Evolutionary conservation across 495 filamentous ascomycete genomes (phyloP).

Genomic region (Aspergillus egyptiacus): DNA sequence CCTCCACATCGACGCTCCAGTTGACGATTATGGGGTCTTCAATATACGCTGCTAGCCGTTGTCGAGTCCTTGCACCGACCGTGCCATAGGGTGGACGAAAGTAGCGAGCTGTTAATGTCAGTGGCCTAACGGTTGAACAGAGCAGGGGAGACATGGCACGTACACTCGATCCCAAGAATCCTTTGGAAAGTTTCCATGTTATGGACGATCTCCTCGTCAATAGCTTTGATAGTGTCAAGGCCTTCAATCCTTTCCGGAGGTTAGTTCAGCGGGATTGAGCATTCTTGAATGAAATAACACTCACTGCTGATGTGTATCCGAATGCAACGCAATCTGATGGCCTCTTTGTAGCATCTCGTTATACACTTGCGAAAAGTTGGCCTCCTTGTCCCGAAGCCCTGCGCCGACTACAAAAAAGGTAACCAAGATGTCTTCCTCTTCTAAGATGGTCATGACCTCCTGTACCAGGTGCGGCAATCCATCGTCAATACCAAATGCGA

Average conservation of each 20-base stretch:
- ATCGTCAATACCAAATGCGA: constrained; percentile 80
- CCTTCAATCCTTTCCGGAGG: constrained; percentile 52
- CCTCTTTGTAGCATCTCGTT: constrained; percentile 57
- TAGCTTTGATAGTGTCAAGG: constrained; percentile 47
- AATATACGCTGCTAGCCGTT: constrained; percentile 52
- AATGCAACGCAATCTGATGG: constrained; percentile 72
- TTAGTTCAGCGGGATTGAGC: not conserved
- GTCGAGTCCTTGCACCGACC: constrained; percentile 63
- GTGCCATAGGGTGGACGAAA: constrained; percentile 76
- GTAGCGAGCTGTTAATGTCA: constrained; percentile 42
- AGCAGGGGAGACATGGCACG: not conserved
- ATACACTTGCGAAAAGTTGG: constrained; percentile 60
- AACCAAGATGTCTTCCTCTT: constrained; percentile 56
- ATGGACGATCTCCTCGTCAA: constrained; percentile 65
- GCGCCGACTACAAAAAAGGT: constrained; percentile 76
- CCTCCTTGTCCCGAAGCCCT: constrained; percentile 52
- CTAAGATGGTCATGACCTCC: constrained; percentile 59
- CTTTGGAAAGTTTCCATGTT: constrained; percentile 53
- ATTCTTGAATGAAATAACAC: not conserved
- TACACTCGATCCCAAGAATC: constrained; percentile 43
- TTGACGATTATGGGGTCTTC: constrained; percentile 54
- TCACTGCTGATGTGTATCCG: constrained; percentile 64
- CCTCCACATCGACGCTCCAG: constrained; percentile 74
- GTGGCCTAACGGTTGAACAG: not conserved
- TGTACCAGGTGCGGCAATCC: constrained; percentile 58